Evolutionary conservation across 1,139 yeast genomes (phyloP).

Genomic region (Kurtzmaniella quercitrusa): DNA sequence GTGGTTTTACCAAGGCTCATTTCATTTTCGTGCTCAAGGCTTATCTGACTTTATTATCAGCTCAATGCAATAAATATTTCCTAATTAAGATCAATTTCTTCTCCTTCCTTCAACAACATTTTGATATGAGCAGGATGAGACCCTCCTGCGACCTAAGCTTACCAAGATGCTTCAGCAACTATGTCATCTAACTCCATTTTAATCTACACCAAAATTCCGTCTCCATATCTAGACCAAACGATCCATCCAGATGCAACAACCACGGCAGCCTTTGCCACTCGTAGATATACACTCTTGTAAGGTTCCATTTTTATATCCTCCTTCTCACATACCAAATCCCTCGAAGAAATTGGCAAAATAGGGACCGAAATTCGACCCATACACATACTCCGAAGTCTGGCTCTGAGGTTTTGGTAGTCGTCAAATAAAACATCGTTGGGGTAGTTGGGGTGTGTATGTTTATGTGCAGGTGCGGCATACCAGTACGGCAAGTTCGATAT

Average conservation of each 20-base stretch:
- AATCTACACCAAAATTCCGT: too few species aligned
- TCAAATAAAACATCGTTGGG: not conserved
- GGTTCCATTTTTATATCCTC: not conserved
- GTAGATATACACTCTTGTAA: not conserved
- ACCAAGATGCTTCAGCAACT: not conserved
- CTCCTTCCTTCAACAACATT: not conserved
- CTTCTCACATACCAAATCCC: not conserved
- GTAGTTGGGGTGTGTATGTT: not conserved
- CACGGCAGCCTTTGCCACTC: not conserved
- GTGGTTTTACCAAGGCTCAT: not conserved
- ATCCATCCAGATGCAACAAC: not conserved
- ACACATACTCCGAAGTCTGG: not conserved
- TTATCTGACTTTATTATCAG: not conserved
- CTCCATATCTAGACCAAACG: not conserved
- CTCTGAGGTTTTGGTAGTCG: not conserved
- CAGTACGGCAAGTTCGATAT: too few species aligned
- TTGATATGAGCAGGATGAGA: not conserved
- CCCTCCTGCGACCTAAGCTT: not conserved
- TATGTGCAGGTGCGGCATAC: not conserved
- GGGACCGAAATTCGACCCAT: slow-evolving; percentile 1
- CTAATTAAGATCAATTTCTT: not conserved
- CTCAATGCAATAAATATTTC: not conserved
- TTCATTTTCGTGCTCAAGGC: not conserved
- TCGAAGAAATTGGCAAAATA: slow-evolving; percentile 3
- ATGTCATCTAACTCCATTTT: too few species aligned